phyloP scores from a whole-genome alignment of 2,329 filamentous ascomycete species.

The Colletotrichum sp. region DNA sequence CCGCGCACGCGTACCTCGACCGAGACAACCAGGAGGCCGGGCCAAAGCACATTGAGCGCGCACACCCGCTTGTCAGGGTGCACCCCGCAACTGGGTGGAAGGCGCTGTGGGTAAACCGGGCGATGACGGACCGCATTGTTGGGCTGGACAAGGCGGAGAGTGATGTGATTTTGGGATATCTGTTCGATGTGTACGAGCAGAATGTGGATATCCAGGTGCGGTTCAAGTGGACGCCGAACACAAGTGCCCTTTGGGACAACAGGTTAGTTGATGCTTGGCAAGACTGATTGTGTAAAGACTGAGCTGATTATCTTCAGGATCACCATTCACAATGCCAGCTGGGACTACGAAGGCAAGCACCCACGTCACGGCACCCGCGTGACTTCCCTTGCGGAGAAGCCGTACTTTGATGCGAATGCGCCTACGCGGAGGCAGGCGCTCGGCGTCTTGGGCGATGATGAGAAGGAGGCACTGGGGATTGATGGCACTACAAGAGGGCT shows the following conservation, averaged over 20 bases:
- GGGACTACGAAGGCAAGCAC: conserved; percentile 72
- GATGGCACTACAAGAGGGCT: background rate
- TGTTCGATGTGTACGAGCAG: conserved; percentile 72
- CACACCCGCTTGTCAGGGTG: conserved; percentile 71
- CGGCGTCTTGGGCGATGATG: conserved; percentile 64
- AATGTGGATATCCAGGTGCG: conserved; percentile 76
- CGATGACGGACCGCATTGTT: conserved; percentile 72
- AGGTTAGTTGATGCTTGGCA: conserved; percentile 41
- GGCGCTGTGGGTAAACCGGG: conserved; percentile 72
- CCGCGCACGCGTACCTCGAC: conserved; percentile 71
- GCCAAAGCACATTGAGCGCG: conserved; percentile 69
- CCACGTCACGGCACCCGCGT: conserved; percentile 76
- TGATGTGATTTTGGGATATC: conserved; percentile 69
- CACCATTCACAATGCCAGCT: conserved; percentile 76
- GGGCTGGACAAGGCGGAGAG: conserved; percentile 73
- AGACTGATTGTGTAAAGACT: background rate
- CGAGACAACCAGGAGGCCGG: conserved; percentile 64
- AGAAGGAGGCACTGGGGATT: conserved; percentile 39
- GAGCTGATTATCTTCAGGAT: conserved; percentile 47
- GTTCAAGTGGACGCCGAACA: conserved; percentile 72
- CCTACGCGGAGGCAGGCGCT: conserved; percentile 71
- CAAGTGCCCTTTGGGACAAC: conserved; percentile 76
- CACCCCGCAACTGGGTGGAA: conserved; percentile 80
- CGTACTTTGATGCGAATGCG: conserved; percentile 67
- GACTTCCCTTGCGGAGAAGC: conserved; percentile 73